These are phyloP conservation scores for Coccinonectria pachysandricola DNA, from an alignment of 2,329 filamentous ascomycete species.

Conservation along the genomic window DNA sequence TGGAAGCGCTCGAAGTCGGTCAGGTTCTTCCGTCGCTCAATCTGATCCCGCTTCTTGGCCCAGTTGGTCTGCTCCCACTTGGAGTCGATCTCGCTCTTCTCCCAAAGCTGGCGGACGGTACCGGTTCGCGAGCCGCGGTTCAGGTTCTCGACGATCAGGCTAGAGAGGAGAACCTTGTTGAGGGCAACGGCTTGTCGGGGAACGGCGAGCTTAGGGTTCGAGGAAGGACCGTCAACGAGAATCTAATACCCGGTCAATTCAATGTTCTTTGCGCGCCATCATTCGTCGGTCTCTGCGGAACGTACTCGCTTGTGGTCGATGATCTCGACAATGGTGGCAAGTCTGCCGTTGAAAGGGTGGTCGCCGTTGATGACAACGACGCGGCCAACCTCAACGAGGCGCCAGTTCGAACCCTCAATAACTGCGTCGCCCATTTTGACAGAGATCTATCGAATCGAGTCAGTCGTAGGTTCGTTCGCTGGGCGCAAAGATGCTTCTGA, in stretches of 20 bases:
- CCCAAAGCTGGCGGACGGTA: constrained; percentile 80
- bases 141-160: constrained; percentile 76
- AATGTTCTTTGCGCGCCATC: no score
- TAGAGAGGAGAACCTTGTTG: constrained; percentile 76
- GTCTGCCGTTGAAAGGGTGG: constrained; percentile 71
- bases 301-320: constrained; percentile 99
- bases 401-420: constrained; percentile 78
- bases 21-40: constrained; percentile 76
- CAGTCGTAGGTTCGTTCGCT: constrained; percentile 22
- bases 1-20: constrained; percentile 99
- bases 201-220: constrained; percentile 67
- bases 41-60: constrained; percentile 86
- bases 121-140: constrained; percentile 76
- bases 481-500: constrained; percentile 15
- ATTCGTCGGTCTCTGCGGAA: no score
- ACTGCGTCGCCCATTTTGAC: constrained; percentile 74
- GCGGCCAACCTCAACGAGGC: constrained; percentile 96
- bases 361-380: constrained; percentile 79
- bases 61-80: constrained; percentile 89
- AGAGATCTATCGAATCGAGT: constrained; percentile 39
- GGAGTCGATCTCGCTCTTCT: constrained; percentile 79
- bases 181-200: constrained; percentile 81
- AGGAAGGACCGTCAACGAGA: constrained; percentile 88
- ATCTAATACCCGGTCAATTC: constrained; percentile 47
- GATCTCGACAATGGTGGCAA: constrained; percentile 96